A percentile compares a stretch with the other conserved stretches of the same genome.
These are phyloP conservation scores for Pyricularia sp. DNA, from an alignment of 2,329 filamentous ascomycete species.

Conservation along the genomic window DNA sequence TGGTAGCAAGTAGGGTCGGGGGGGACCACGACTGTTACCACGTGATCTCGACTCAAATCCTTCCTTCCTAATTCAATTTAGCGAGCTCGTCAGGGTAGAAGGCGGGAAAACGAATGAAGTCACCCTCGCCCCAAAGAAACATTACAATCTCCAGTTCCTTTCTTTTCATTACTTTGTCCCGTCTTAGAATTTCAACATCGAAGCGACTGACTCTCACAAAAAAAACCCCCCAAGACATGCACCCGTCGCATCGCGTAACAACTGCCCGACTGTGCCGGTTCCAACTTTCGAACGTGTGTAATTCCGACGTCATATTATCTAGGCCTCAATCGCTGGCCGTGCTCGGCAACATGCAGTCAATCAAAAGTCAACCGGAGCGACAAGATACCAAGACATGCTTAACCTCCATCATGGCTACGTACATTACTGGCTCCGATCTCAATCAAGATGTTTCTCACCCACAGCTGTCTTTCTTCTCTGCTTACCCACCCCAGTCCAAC, in stretches of 20 bases:
- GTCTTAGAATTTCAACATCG: no score
- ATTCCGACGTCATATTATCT: not conserved
- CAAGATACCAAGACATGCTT: not conserved
- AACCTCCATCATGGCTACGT: not conserved
- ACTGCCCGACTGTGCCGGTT: not conserved
- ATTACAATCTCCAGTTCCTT: not conserved
- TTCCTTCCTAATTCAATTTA: not conserved
- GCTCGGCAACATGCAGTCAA: not conserved
- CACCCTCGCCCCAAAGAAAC: not conserved
- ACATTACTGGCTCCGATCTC: not conserved
- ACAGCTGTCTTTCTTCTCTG: not conserved
- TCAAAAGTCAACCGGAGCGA: not conserved
- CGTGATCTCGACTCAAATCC: not conserved
- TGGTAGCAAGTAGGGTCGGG: no score
- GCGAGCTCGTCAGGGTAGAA: not conserved
- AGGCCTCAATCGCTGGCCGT: not conserved
- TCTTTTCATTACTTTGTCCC: no score
- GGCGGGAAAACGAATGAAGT: no score
- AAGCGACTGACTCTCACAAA: not conserved
- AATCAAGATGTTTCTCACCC: not conserved
- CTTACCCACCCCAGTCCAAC: not conserved
- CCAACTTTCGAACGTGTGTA: not conserved
- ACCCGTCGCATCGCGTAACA: not conserved
- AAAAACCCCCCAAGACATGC: not conserved
- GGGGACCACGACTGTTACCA: not conserved